Conservation (phyloP, 106 monocot genomes). For the Posidonia australis region DNA sequence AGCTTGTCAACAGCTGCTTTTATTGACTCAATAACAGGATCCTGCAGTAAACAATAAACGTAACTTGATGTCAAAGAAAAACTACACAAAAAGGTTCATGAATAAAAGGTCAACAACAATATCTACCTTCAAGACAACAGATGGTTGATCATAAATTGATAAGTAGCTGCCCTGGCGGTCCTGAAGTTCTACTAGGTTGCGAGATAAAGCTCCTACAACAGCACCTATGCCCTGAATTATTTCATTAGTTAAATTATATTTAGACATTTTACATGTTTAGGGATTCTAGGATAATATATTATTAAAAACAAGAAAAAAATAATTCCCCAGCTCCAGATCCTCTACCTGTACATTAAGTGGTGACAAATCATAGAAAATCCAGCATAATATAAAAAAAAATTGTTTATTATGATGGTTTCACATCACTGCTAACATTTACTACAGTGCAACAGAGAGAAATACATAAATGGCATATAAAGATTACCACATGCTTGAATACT, state of each 20-base stretch:
- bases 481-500: slow-evolving; percentile 96
- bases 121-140: slow-evolving; percentile 44
- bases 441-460: too few relatives aligned
- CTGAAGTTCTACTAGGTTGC: slow-evolving; percentile 82
- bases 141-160: slow-evolving; percentile 95
- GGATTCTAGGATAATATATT: too few relatives aligned
- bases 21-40: slow-evolving; percentile 75
- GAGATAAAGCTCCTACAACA: slow-evolving; percentile 91
- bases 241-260: background rate
- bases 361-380: too few relatives aligned
- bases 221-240: slow-evolving; percentile 66
- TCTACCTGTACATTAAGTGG: too few relatives aligned
- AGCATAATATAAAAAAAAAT: too few relatives aligned
- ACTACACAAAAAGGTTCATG: background rate
- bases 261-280: too few relatives aligned
- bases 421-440: too few relatives aligned
- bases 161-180: slow-evolving; percentile 77
- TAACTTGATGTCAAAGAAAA: background rate
- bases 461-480: background rate
- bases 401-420: too few relatives aligned
- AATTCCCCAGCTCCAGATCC: too few relatives aligned
- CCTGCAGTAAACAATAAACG: slow-evolving; percentile 27
- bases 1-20: slow-evolving; percentile 66
- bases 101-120: background rate
- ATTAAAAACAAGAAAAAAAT: too few relatives aligned